Conservation (phyloP, 441 rosid species). For the Erodium moschatum region DNA sequence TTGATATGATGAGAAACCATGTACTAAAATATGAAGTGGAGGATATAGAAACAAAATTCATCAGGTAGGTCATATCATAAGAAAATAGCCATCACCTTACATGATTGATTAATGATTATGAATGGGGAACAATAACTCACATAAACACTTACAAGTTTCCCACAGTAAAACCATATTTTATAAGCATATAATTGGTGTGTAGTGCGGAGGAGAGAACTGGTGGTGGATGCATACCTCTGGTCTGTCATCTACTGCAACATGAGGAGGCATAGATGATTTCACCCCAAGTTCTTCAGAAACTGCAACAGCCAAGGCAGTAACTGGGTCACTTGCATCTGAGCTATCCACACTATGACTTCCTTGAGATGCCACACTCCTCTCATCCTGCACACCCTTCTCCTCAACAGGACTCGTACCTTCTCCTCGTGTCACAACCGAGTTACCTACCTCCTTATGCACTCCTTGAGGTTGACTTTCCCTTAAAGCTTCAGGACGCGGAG, state of each 20-base stretch:
- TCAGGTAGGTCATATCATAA: neutral
- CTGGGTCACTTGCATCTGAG: constrained; percentile 26
- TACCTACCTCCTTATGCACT: constrained; percentile 21
- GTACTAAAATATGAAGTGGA: neutral
- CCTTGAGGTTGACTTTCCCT: constrained; percentile 21
- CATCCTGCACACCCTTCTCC: constrained; percentile 27
- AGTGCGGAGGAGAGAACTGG: constrained; percentile 12
- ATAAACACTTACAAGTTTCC: neutral
- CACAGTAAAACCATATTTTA: neutral
- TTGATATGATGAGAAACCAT: neutral
- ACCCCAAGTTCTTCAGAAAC: constrained; percentile 27
- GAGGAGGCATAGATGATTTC: constrained; percentile 19
- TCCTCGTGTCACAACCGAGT: constrained; percentile 25
- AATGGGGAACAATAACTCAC: neutral
- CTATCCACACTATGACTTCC: constrained; percentile 23
- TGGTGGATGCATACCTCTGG: constrained; percentile 30
- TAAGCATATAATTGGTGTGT: constrained; percentile 9
- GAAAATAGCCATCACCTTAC: neutral
- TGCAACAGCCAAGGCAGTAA: constrained; percentile 20
- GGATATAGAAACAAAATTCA: neutral
- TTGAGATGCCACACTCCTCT: constrained; percentile 24
- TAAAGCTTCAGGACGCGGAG: constrained; percentile 26
- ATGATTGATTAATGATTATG: neutral
- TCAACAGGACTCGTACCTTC: constrained; percentile 29
- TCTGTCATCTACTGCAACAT: constrained; percentile 20